Percentiles rank a stretch among this genome's conserved stretches.
Evolutionary conservation across 73 alveolate genomes (phyloP).

Genomic region (Uronychia binucleata): DNA sequence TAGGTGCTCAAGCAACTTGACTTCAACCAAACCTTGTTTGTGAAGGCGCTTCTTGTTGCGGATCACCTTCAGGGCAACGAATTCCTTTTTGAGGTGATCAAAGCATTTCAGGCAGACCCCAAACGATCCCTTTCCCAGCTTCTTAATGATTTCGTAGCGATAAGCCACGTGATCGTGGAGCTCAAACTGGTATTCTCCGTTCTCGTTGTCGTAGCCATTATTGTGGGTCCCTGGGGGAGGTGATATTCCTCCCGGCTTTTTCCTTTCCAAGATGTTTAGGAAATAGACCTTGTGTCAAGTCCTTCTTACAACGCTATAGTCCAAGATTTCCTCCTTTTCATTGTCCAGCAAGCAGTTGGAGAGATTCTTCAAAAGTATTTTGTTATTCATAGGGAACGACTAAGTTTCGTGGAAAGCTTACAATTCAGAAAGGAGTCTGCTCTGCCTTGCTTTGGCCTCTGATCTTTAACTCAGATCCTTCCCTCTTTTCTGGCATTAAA

Average conservation of each 20-base stretch:
- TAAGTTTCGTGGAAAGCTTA: neutral
- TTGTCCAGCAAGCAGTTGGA: conserved; percentile 6
- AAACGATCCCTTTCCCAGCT: conserved; percentile 96
- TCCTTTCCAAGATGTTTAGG: conserved; percentile 33
- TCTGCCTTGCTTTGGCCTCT: neutral
- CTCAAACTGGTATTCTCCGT: conserved; percentile 78
- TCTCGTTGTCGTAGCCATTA: conserved; percentile 71
- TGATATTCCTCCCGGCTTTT: conserved; percentile 30
- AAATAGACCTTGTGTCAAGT: neutral
- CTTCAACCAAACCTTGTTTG: conserved; percentile 88
- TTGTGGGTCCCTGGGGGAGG: conserved; percentile 22
- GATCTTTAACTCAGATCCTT: neutral
- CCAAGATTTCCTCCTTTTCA: conserved; percentile 17
- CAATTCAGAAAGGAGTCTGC: neutral
- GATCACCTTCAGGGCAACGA: conserved; percentile 86
- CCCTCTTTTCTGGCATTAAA: neutral
- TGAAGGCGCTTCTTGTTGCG: conserved; percentile 79
- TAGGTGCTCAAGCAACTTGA: conserved; percentile 56
- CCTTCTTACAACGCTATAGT: conserved; percentile 11
- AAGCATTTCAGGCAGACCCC: conserved; percentile 88
- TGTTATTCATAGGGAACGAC: conserved; percentile 24
- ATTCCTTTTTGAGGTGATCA: conserved; percentile 85
- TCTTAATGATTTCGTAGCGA: conserved; percentile 88
- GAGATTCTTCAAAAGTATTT: conserved; percentile 6
- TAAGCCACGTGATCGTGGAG: conserved; percentile 85